Conservation (phyloP, 2,329 filamentous ascomycete species). For the Fusarium goolgardi region DNA sequence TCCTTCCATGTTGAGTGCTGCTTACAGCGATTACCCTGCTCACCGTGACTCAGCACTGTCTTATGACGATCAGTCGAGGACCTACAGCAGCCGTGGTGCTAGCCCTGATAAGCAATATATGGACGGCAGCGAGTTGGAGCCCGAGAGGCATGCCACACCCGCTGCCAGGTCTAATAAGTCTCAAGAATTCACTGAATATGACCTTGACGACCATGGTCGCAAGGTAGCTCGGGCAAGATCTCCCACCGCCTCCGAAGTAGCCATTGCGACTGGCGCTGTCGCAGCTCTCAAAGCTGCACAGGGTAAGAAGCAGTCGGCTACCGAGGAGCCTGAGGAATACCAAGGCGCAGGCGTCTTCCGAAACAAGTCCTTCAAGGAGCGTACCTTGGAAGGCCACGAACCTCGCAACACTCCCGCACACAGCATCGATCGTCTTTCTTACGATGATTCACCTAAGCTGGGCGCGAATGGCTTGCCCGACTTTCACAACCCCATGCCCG, state of each 20-base stretch:
- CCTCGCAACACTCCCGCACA: slow-evolving; percentile 68
- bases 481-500: slow-evolving; percentile 77
- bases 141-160: slow-evolving; percentile 57
- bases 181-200: slow-evolving; percentile 66
- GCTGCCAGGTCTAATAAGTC: slow-evolving; percentile 54
- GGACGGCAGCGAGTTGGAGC: slow-evolving; percentile 54
- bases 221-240: slow-evolving; percentile 63
- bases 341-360: slow-evolving; percentile 64
- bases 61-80: slow-evolving; percentile 48
- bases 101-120: slow-evolving; percentile 59
- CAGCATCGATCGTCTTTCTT: slow-evolving; percentile 68
- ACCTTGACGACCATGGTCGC: slow-evolving; percentile 67
- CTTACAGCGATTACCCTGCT: slow-evolving; percentile 61
- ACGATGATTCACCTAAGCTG: slow-evolving; percentile 67
- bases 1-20: slow-evolving; percentile 73
- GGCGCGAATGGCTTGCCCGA: slow-evolving; percentile 77
- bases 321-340: slow-evolving; percentile 54
- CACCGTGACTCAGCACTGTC: slow-evolving; percentile 54
- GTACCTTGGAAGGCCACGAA: slow-evolving; percentile 66
- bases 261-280: slow-evolving; percentile 68
- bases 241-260: slow-evolving; percentile 67
- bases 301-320: slow-evolving; percentile 56
- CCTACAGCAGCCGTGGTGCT: slow-evolving; percentile 50
- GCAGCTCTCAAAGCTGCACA: slow-evolving; percentile 64
- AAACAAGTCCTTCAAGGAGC: slow-evolving; percentile 75